A percentile compares a stretch with the other conserved stretches of the same genome.
Conservation (phyloP, 2,329 filamentous ascomycete genomes). For the Hypoxylon sp. region DNA sequence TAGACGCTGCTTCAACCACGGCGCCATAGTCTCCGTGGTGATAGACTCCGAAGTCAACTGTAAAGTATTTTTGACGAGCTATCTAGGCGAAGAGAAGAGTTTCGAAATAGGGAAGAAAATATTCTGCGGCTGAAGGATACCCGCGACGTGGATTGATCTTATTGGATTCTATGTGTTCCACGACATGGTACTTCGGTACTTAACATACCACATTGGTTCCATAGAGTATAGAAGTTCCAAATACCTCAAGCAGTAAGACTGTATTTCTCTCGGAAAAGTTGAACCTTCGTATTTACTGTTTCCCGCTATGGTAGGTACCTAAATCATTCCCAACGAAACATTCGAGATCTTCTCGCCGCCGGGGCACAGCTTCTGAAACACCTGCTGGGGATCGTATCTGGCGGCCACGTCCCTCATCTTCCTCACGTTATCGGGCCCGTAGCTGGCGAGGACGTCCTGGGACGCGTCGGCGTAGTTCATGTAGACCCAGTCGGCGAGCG, state of each 20-base stretch:
- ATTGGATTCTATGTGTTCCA: neutral
- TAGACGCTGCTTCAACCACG: neutral
- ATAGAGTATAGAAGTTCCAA: no score
- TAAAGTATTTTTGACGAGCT: no score
- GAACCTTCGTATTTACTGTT: no score
- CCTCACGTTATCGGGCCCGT: slow-evolving; percentile 39
- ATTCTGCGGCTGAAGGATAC: neutral
- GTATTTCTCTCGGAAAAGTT: no score
- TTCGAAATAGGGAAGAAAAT: neutral
- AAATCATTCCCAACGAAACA: neutral
- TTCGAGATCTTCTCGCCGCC: slow-evolving; percentile 21
- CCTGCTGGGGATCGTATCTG: slow-evolving; percentile 41
- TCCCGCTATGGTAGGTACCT: neutral
- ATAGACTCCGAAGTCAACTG: no score
- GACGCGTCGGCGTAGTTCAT: slow-evolving; percentile 40
- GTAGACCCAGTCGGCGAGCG: neutral
- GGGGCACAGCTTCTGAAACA: slow-evolving; percentile 33
- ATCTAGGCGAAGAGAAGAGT: neutral
- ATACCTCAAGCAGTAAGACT: no score
- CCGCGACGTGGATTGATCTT: neutral
- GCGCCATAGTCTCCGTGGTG: neutral
- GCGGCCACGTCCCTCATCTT: slow-evolving; percentile 42
- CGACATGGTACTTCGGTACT: no score
- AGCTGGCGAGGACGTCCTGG: slow-evolving; percentile 39
- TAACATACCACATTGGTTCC: no score